Evolutionary conservation across 306 rosid species (phyloP), one percentile per base, ranked within the genome.

Genomic region (Cyamopsis tetragonoloba): DNA sequence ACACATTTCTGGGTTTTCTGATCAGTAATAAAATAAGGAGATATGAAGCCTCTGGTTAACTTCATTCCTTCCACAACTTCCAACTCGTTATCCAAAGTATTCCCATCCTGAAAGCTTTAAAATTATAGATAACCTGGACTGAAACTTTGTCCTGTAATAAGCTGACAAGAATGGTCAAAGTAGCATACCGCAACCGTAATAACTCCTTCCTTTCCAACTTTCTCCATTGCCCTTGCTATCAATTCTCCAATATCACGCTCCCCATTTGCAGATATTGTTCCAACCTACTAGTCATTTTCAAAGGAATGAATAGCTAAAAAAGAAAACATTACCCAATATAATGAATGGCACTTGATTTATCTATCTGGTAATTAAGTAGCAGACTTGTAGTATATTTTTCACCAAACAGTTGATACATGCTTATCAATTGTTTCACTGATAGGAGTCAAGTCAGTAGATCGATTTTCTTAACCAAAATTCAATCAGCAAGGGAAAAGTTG

Each of bases 21-120:
- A 77, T 93, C 88, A 43, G 87, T 89, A 47, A 93, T 73, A 82
- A 93, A 93, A 78, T 93, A 88, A 54, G 98, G 97, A 81, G 98
- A 89, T 66, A 93, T 84, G 41, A 84, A 89, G 38, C 97, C 98
- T 80, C 97, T 72, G 51, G 68, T 77, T 12, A 89, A 84, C 85
- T 89, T 89, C 98, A 93, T 88, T 82, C 97, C 98, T 86, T 93
- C 97, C 59, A 93, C 96, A 54, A 93, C 96, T 84, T 93, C 97
- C 89, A 89, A 65, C 83, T 88, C 97, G 42, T 89, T 88, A n/a
- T 93, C 95, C 84, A 93, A 18, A 53, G 96, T 93, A 41, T 89
- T 93, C 66, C 98, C 97, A 72, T 93, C 97, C 98, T 93, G 78
- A 67, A 74, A 70, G 51, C 47, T 8, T 59, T 27, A 60, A 62